phyloP scores from a whole-genome alignment of 768 basidiomycete genomes.

The Suillus sp. region DNA sequence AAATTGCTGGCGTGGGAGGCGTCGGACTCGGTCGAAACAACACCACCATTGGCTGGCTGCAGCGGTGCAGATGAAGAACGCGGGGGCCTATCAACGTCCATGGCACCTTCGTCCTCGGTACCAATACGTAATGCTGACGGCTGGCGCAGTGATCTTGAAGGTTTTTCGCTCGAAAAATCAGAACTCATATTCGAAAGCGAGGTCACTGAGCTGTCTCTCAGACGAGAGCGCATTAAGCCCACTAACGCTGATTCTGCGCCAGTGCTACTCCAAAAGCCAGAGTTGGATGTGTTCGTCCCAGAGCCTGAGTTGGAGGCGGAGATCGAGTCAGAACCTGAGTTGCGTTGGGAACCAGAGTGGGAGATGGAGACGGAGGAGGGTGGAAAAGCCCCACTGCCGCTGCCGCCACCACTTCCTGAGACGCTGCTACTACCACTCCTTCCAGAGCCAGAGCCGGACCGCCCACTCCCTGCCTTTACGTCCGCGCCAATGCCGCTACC shows the following conservation, averaged over 20 bases:
- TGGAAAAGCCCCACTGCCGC: constrained; percentile 13
- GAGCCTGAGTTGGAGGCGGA: constrained; percentile 25
- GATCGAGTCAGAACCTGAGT: constrained; percentile 25
- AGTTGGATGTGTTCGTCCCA: constrained; percentile 25
- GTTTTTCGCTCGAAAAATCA: constrained; percentile 19
- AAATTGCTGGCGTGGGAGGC: neutral
- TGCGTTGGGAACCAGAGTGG: constrained; percentile 14
- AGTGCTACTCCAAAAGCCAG: constrained; percentile 24
- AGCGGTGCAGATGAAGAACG: constrained; percentile 25
- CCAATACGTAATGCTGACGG: constrained; percentile 14
- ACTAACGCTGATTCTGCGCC: constrained; percentile 10
- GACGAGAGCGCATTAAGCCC: constrained; percentile 23
- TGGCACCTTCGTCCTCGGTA: constrained; percentile 18
- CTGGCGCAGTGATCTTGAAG: constrained; percentile 12
- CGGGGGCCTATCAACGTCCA: constrained; percentile 30
- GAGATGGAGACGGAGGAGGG: constrained; percentile 24
- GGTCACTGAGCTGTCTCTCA: constrained; percentile 31
- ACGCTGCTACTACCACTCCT: constrained; percentile 15
- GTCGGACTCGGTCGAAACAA: neutral
- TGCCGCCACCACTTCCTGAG: constrained; percentile 16
- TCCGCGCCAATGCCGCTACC: constrained; percentile 15
- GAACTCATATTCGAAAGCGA: constrained; percentile 29
- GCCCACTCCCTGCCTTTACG: constrained; percentile 13
- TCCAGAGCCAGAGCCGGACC: constrained; percentile 3
- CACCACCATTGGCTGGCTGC: constrained; percentile 8